Evolutionary conservation across 2,329 filamentous ascomycete species (phyloP), one percentile per base, ranked within the genome.

Genomic region (Penicillium sp.): DNA sequence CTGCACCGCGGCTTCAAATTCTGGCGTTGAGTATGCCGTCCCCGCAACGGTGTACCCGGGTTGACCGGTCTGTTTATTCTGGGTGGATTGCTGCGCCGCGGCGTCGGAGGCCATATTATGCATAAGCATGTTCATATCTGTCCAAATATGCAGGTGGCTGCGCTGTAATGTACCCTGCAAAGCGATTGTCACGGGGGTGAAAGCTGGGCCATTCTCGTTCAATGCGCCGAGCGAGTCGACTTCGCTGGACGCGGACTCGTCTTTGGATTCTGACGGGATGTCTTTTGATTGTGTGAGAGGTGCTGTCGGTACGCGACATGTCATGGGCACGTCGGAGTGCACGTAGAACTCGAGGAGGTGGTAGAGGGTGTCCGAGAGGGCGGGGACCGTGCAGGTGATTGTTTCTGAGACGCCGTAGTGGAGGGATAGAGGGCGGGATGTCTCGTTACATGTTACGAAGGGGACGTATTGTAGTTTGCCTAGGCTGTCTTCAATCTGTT

Each of bases 381-480:
- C 71, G 51, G 75, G 70, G 53, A 81, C 78, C 39, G 83, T 78
- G 63, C 78, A 79, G 36, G 75, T 79, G 55, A 84, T 75, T 40
- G 96, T 91, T 70, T 76, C 70, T 37, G 73, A 72, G 61, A 89
- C 75, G 70, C 92, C 92, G 77, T 96, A 97, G 71, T 84, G 82
- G 70, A 99, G 87, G 65, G 94, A 86, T 64, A 99, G 85, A 0
- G 92, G 87, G 43, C 84, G 82, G 36, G 80, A 80, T 10, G 94
- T 97, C 74, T 97, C 94, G 74, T 91, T 89, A 82, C 94, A 97
- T 27, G 82, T 80, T 20, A 90, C 90, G 73, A 97, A 97, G 32
- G 93, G 91, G 37, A 94, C 86, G 81, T 94, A 97, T 81, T 96
- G 83, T 50, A 97, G 84, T 71, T 95, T 88, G 67, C 94, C 87